Conservation (phyloP, 2,329 filamentous ascomycete genomes). For the Colletotrichum sidae region DNA sequence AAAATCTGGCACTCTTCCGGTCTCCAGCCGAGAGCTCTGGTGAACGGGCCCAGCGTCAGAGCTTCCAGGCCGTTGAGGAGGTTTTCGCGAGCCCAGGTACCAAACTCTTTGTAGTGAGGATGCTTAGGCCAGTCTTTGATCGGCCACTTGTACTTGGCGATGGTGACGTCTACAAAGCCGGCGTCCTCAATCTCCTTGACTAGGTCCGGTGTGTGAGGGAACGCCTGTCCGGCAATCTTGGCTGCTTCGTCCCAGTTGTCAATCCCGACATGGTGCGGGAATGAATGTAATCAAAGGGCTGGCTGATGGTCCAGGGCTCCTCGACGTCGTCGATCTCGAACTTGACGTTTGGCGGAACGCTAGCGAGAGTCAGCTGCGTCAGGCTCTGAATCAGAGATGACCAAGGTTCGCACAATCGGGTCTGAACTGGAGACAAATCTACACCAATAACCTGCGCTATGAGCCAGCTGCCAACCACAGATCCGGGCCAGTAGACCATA, state of each 20-base stretch:
- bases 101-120: conserved; percentile 61
- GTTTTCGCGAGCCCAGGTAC: conserved; percentile 34
- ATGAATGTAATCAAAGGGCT: conserved; percentile 46
- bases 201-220: conserved; percentile 55
- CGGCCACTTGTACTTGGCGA: conserved; percentile 61
- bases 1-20: conserved; percentile 41
- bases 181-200: conserved; percentile 57
- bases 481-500: not conserved
- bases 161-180: conserved; percentile 64
- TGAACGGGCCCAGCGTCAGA: conserved; percentile 45
- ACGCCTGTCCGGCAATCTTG: conserved; percentile 43
- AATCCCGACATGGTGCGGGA: conserved; percentile 25
- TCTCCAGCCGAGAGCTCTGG: conserved; percentile 42
- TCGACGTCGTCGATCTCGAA: conserved; percentile 54
- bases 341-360: conserved; percentile 55
- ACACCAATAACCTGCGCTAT: conserved; percentile 48
- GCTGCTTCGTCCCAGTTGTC: conserved; percentile 46
- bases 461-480: too few relatives aligned
- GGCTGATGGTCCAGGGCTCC: conserved; percentile 45
- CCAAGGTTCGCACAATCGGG: conserved; percentile 43
- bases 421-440: conserved; percentile 55
- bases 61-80: conserved; percentile 42
- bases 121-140: conserved; percentile 64
- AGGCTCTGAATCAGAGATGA: not conserved
- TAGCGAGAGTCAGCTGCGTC: conserved; percentile 11